These are phyloP conservation scores for Tremellales sp. DNA, from an alignment of 1,284 basidiomycete species.

Conservation along the genomic window DNA sequence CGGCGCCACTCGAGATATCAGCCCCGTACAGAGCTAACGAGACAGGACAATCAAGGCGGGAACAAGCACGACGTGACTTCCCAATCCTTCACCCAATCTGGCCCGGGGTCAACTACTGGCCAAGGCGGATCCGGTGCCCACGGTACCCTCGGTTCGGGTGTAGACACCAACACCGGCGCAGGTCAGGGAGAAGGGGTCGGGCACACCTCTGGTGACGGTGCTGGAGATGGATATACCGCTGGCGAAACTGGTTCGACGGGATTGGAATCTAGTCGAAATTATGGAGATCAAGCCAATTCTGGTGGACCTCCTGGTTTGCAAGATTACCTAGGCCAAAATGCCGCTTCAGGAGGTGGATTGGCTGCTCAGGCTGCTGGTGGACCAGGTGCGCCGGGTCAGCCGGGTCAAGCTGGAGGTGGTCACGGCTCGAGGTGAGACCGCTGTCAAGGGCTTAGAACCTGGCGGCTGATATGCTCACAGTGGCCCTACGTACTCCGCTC, in stretches of 20 bases:
- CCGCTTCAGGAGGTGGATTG: background rate
- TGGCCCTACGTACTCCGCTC: background rate
- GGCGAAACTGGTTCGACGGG: too few relatives aligned
- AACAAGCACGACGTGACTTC: background rate
- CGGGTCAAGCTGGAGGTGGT: background rate
- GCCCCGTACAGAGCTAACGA: background rate
- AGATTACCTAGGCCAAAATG: background rate
- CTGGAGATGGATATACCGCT: background rate
- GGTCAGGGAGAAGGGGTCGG: too few relatives aligned
- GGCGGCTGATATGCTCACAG: too few relatives aligned
- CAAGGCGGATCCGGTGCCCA: background rate
- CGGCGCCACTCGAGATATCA: too few relatives aligned
- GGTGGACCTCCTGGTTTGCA: background rate
- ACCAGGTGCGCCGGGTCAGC: background rate
- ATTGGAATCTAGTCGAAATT: too few relatives aligned
- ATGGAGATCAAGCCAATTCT: background rate
- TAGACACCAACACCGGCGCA: too few relatives aligned
- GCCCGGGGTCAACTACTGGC: background rate
- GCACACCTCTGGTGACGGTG: background rate
- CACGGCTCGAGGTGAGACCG: background rate
- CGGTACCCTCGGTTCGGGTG: background rate
- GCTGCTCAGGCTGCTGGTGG: background rate
- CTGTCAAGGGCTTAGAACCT: background rate
- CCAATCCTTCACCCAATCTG: background rate
- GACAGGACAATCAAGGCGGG: background rate